Evolutionary conservation across 805 yeast genomes (phyloP), one percentile per base, ranked within the genome.

Genomic region (Clavispora asparagi): DNA sequence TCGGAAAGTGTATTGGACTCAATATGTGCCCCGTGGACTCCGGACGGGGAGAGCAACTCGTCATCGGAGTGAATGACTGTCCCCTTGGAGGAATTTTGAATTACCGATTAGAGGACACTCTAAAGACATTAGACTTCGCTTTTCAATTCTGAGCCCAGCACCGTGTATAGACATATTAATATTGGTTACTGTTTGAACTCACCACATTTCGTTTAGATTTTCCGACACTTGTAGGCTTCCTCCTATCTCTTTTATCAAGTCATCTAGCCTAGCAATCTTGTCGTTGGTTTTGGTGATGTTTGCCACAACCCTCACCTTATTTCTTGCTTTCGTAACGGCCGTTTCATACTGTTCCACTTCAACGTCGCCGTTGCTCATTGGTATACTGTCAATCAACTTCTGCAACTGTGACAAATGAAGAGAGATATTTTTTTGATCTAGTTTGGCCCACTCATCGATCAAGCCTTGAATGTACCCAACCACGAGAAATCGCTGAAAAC

Each of bases 401-500:
- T 57, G 43, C 64, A 73, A 36, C 68, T 62, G 57, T 40, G 52
- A 26, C 41, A 63, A 30, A 60, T 63, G 60, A 65, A 45, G 43
- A 13, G 43, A 45, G 23, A 67, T 30, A 1, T 59, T 40, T 17
- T 53, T 47, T 14, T 44, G 46, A 3, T 50, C 29, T 9, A 38
- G 47, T 2, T 56, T 25, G 27, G 60, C 47, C 73, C 82, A 65
- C 7, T 64, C 59, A 13, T 65, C 63, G 17, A 77, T 59, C 36
- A 83, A 56, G 14, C 85, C 82, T 45, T 73, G 60, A 35, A 85
- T 71, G 46, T 86, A 82, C 0, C 97, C 97, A 1, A 90, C 60
- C 0, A 87, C 59, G 2, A 87, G 53, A 55, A 78, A 83, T 48
- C 87, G 65, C 62, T 85, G 94, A 56, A 81, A 85, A 0, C 88